Percentiles rank a stretch among this genome's conserved stretches.
These are phyloP conservation scores for Leucocoprinus sp. DNA, from an alignment of 768 basidiomycete species.

Conservation along the genomic window DNA sequence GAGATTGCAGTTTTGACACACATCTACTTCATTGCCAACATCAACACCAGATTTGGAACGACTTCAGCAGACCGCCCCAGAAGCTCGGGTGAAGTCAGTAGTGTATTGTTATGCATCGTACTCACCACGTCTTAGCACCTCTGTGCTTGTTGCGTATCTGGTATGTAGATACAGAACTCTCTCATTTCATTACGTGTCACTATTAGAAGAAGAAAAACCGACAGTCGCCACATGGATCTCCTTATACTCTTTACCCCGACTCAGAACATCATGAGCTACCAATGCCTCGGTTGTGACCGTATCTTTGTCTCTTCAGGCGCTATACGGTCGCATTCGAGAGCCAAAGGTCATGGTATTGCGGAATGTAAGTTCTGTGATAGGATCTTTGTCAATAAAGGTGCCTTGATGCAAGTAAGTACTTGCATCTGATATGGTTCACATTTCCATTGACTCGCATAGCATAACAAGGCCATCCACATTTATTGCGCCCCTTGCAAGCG, in stretches of 20 bases:
- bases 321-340: constrained; percentile 10
- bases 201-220: too few species aligned
- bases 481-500: constrained; percentile 1
- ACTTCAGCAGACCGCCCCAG: too few species aligned
- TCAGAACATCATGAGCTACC: not conserved
- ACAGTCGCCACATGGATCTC: not conserved
- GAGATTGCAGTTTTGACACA: too few species aligned
- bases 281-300: constrained; percentile 9
- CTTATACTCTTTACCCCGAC: not conserved
- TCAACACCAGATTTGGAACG: too few species aligned
- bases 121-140: too few species aligned
- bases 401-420: not conserved
- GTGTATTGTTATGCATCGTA: too few species aligned
- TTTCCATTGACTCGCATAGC: not conserved
- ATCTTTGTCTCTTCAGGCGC: not conserved
- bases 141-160: too few species aligned
- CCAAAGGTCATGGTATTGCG: constrained; percentile 3
- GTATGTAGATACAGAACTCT: too few species aligned
- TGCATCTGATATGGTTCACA: not conserved
- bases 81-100: too few species aligned
- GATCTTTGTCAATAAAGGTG: not conserved
- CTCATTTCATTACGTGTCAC: too few species aligned
- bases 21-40: too few species aligned
- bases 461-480: not conserved
- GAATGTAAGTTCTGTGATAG: constrained; percentile 6